Evolutionary conservation across 2,329 filamentous ascomycete genomes (phyloP).

Genomic region (Drechslerella dactyloides): DNA sequence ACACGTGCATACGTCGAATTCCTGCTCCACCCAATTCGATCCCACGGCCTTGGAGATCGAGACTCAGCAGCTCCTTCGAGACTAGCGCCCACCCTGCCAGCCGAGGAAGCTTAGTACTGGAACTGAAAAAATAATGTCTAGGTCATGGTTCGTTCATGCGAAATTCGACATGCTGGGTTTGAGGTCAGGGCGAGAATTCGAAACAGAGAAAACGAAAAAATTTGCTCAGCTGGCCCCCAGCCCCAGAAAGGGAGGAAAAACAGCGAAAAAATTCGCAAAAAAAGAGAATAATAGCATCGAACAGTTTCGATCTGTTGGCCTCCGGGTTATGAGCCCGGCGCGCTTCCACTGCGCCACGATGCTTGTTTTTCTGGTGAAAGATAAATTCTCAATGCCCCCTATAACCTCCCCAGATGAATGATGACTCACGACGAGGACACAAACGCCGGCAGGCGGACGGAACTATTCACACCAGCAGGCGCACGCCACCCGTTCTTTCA

Average conservation of each 20-base stretch:
- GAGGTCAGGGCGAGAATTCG: neutral
- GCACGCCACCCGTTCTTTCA: neutral
- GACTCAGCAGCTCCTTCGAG: slow-evolving; percentile 25
- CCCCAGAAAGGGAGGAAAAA: too few relatives aligned
- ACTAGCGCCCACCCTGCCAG: slow-evolving; percentile 18
- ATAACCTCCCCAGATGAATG: slow-evolving; percentile 5
- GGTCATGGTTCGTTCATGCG: neutral
- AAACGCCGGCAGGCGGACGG: neutral
- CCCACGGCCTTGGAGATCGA: neutral
- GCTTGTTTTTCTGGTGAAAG: slow-evolving; percentile 30
- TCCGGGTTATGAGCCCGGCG: slow-evolving; percentile 51
- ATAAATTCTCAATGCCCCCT: neutral
- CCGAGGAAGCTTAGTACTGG: neutral
- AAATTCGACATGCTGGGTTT: neutral
- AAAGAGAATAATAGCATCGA: slow-evolving; percentile 45
- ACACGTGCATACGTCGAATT: neutral
- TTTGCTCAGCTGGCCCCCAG: too few relatives aligned
- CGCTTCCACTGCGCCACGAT: slow-evolving; percentile 51
- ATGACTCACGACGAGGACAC: slow-evolving; percentile 46
- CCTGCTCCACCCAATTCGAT: neutral
- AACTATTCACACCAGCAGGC: neutral
- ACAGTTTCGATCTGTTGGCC: slow-evolving; percentile 52
- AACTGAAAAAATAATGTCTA: slow-evolving; percentile 17
- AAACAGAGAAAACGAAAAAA: slow-evolving; percentile 5
- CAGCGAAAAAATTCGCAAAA: slow-evolving; percentile 28